Percentiles rank a stretch among this genome's conserved stretches.
Conservation (phyloP, 2,329 filamentous ascomycete species). For the Pseudogymnoascus sp. region DNA sequence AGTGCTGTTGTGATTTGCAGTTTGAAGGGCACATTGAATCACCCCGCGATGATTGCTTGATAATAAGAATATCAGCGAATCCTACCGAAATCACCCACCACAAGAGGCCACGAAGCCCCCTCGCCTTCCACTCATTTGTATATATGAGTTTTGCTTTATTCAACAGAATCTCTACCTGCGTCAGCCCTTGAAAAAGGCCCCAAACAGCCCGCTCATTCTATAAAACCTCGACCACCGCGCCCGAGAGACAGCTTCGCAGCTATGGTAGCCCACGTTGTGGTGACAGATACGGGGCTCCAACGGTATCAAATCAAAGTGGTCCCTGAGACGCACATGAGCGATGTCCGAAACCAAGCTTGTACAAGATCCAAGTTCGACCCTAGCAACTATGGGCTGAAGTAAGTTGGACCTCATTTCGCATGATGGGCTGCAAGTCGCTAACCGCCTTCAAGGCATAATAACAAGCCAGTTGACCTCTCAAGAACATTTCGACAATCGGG, state of each 20-base stretch:
- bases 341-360: conserved; percentile 83
- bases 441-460: conserved; percentile 55
- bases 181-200: neutral
- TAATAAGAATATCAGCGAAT: conserved; percentile 24
- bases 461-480: conserved; percentile 79
- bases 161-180: neutral
- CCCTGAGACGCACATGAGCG: conserved; percentile 71
- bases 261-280: conserved; percentile 85
- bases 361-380: conserved; percentile 56
- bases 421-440: conserved; percentile 14
- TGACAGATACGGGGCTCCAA: conserved; percentile 72
- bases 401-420: conserved; percentile 23
- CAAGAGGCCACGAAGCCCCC: neutral
- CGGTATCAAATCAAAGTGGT: conserved; percentile 76
- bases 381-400: conserved; percentile 77
- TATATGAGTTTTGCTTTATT: neutral
- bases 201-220: neutral
- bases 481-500: conserved; percentile 76
- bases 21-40: conserved; percentile 7
- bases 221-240: neutral
- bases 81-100: conserved; percentile 17
- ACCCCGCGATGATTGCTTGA: conserved; percentile 24
- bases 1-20: neutral
- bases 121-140: neutral
- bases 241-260: conserved; percentile 19